Percentiles rank a stretch among this genome's conserved stretches.
These are phyloP conservation scores for Russula emetica DNA, from an alignment of 768 basidiomycete species.

Conservation along the genomic window DNA sequence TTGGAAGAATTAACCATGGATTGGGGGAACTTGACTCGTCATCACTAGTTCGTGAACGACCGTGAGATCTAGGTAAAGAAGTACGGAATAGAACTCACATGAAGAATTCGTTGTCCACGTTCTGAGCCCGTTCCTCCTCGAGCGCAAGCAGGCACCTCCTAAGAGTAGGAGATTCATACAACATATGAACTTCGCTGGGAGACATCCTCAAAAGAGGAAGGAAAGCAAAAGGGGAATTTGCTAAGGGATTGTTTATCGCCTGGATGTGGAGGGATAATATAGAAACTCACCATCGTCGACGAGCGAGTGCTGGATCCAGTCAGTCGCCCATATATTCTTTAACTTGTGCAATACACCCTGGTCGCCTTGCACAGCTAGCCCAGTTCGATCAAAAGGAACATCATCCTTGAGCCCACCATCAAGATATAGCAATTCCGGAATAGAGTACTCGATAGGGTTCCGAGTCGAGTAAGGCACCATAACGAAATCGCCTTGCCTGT, in stretches of 20 bases:
- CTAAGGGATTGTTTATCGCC: constrained; percentile 25
- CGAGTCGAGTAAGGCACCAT: constrained; percentile 79
- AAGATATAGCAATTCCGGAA: constrained; percentile 74
- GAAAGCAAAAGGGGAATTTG: constrained; percentile 72
- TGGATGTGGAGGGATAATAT: constrained; percentile 7
- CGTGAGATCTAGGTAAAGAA: constrained; percentile 2
- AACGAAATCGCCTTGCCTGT: constrained; percentile 83
- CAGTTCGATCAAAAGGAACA: constrained; percentile 55
- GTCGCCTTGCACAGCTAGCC: constrained; percentile 41
- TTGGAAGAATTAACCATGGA: constrained; percentile 38
- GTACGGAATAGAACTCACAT: constrained; percentile 39
- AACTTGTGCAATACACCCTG: constrained; percentile 57
- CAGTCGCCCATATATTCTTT: constrained; percentile 88
- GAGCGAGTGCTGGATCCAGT: constrained; percentile 71
- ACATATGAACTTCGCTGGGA: constrained; percentile 58
- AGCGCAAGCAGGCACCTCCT: constrained; percentile 48
- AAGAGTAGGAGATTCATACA: constrained; percentile 59
- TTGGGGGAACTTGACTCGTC: constrained; percentile 26
- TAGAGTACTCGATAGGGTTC: constrained; percentile 74
- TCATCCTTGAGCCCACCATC: constrained; percentile 69
- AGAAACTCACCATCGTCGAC: constrained; percentile 53
- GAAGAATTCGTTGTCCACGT: constrained; percentile 42
- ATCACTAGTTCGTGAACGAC: constrained; percentile 8
- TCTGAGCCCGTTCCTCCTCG: constrained; percentile 41
- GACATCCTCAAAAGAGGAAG: constrained; percentile 61